These are phyloP conservation scores for Monilinia fructigena DNA, from an alignment of 2,329 filamentous ascomycete species.

Conservation along the genomic window DNA sequence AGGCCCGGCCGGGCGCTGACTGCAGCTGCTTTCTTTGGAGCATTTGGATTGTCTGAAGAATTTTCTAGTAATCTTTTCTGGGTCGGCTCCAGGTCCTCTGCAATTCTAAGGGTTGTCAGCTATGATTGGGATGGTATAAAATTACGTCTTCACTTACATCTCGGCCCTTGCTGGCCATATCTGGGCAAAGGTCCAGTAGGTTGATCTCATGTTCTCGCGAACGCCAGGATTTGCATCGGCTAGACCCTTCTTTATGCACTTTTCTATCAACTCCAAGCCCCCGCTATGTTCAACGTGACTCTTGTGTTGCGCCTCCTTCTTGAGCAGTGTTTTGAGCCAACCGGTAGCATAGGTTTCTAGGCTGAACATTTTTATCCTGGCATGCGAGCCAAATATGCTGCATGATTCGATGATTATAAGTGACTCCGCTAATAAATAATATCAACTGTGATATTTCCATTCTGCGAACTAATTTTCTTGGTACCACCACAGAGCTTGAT, in stretches of 20 bases:
- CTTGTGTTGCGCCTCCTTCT: constrained; percentile 75
- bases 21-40: constrained; percentile 55
- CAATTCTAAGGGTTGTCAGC: constrained; percentile 57
- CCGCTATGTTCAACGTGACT: constrained; percentile 79
- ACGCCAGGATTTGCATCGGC: constrained; percentile 86
- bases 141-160: constrained; percentile 50
- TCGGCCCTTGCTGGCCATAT: constrained; percentile 79
- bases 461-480: constrained; percentile 88
- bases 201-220: constrained; percentile 77
- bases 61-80: constrained; percentile 79
- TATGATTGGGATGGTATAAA: neutral
- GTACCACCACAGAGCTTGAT: constrained; percentile 87
- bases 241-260: constrained; percentile 86
- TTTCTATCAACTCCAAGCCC: constrained; percentile 79
- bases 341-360: constrained; percentile 73
- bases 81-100: constrained; percentile 73
- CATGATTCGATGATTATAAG: constrained; percentile 77
- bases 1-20: constrained; percentile 53
- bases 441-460: constrained; percentile 78
- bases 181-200: constrained; percentile 79
- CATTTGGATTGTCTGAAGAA: constrained; percentile 78
- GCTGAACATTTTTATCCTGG: constrained; percentile 91
- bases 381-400: constrained; percentile 80
- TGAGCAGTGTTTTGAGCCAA: constrained; percentile 83
- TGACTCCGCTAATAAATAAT: constrained; percentile 72